Conservation (phyloP, 139 green algal species). For the Mychonastes homosphaera region DNA sequence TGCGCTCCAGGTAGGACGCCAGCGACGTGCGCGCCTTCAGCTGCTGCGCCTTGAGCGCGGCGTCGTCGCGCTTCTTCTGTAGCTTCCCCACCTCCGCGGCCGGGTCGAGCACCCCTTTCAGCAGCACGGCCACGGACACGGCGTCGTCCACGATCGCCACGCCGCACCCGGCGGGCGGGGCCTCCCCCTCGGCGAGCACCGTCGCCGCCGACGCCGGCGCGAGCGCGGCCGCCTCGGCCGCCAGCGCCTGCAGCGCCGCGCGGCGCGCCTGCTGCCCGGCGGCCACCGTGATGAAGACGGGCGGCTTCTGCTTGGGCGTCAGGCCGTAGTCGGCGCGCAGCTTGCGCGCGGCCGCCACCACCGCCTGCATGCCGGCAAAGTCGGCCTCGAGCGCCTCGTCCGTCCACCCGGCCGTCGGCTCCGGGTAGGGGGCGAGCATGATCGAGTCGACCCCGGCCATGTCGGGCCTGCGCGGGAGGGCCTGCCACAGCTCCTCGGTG, state of each 20-base stretch:
- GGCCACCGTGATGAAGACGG: constrained; percentile 54
- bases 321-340: constrained; percentile 73
- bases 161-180: constrained; percentile 56
- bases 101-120: constrained; percentile 81
- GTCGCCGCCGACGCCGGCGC: constrained; percentile 25
- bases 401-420: constrained; percentile 25
- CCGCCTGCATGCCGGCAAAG: constrained; percentile 43
- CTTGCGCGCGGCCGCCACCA: constrained; percentile 20
- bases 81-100: constrained; percentile 81
- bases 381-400: constrained; percentile 43
- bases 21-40: constrained; percentile 44
- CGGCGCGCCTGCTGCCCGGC: constrained; percentile 25
- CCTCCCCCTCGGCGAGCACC: constrained; percentile 25
- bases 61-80: constrained; percentile 65
- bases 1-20: constrained; percentile 60
- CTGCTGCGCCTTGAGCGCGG: constrained; percentile 21
- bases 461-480: constrained; percentile 16
- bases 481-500: constrained; percentile 94
- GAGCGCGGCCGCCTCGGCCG: constrained; percentile 48
- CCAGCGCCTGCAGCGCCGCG: constrained; percentile 23
- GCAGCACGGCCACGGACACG: constrained; percentile 53
- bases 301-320: constrained; percentile 55
- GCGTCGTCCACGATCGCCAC: constrained; percentile 74
- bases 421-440: constrained; percentile 77
- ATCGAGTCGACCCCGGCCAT: constrained; percentile 44